phyloP scores from a whole-genome alignment of 345 rosid genomes.

The Sonneratia caseolaris region DNA sequence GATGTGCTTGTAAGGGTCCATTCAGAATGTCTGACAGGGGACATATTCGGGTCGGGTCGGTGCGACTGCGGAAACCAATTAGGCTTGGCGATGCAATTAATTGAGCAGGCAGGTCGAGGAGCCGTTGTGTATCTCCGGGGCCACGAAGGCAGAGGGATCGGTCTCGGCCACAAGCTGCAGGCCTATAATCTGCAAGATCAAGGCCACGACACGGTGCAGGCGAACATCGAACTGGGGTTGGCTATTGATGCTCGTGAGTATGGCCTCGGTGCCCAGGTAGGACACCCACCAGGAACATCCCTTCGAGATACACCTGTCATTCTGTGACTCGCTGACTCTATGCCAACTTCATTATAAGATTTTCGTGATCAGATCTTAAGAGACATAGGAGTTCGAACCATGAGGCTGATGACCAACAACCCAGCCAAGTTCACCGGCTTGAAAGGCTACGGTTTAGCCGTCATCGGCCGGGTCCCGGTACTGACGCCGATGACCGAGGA shows the following conservation, averaged over 20 bases:
- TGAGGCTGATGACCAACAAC: slow-evolving; percentile 87
- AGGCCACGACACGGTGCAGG: slow-evolving; percentile 89
- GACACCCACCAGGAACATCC: slow-evolving; percentile 1
- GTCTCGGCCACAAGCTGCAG: slow-evolving; percentile 73
- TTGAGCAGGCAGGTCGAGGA: slow-evolving; percentile 65
- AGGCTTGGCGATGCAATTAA: slow-evolving; percentile 64
- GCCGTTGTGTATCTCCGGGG: slow-evolving; percentile 75
- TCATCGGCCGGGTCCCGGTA: slow-evolving; percentile 68
- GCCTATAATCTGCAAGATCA: slow-evolving; percentile 82
- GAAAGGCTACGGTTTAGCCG: slow-evolving; percentile 78
- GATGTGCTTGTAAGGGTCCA: slow-evolving; percentile 85
- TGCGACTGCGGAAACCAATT: slow-evolving; percentile 86
- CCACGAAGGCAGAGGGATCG: slow-evolving; percentile 90
- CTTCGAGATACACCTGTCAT: neutral
- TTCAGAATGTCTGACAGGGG: slow-evolving; percentile 84
- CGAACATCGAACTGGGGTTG: slow-evolving; percentile 75
- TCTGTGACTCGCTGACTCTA: neutral
- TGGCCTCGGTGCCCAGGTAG: slow-evolving; percentile 88
- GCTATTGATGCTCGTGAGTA: slow-evolving; percentile 78
- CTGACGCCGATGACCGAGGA: slow-evolving; percentile 76
- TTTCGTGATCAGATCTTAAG: slow-evolving; percentile 45
- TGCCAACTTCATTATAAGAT: neutral
- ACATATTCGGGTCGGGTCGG: slow-evolving; percentile 70
- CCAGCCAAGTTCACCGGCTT: slow-evolving; percentile 82
- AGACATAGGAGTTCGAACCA: slow-evolving; percentile 67